Evolutionary conservation across 2,329 filamentous ascomycete species (phyloP), one percentile per base, ranked within the genome.

Genomic region (Apiospora kogelbergensis): DNA sequence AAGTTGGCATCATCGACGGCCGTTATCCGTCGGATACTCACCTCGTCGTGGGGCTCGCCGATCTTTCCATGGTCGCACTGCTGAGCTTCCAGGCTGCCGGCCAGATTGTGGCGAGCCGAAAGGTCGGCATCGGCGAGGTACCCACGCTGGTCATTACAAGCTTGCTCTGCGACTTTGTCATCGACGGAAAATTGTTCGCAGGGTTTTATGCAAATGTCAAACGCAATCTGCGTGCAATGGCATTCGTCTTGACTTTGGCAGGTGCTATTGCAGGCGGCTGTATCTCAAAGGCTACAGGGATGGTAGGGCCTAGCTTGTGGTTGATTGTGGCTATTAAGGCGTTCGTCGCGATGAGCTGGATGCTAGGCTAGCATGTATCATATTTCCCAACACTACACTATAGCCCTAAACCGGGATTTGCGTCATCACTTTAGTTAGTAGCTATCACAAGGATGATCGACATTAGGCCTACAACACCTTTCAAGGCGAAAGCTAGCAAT

Each of bases 111-210:
- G 83, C 82, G 42, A 84, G 81, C 26, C 80, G 86, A 42, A 77
- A 84, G 4, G 77, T 89, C 30, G 85, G 85, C 3, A 84, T 84
- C 71, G 83, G 84, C 72, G 86, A 88, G 75, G 81, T 88, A 68
- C 86, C 86, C 1, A 86, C 86, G 0, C 86, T 85, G 66, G 86
- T 88, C 20, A 76, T 88, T 70, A 88, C 86, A 2, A 86, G 82
- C 65, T 77, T 86, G 9, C 85, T 87, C 70, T 86, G 84, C 74
- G 86, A 88, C 71, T 71, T 88, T 42, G 81, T 86, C 71, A 84
- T 83, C 53, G 86, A 88, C 73, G 82, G 82, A 11, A 75, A 81
- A 66, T 77, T 88, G 17, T 78, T 87, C 22, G 82, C 80, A 3
- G 75, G 81, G 5, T 45, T 79, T 6, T 69, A 69, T 40, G 76